Evolutionary conservation across 345 rosid genomes (phyloP).

Genomic region (Eucalyptus cloeziana): DNA sequence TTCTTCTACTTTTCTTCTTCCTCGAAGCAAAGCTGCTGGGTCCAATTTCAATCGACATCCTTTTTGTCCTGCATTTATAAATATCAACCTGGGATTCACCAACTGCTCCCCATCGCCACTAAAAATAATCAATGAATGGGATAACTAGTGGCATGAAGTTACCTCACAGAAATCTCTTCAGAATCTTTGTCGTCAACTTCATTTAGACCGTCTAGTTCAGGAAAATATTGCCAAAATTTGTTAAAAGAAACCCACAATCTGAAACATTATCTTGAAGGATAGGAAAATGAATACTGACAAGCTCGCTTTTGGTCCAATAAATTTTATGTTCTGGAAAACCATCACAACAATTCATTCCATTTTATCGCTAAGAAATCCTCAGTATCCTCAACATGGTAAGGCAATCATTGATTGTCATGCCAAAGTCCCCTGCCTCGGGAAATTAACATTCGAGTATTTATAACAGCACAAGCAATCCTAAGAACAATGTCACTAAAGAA

Average conservation of each 20-base stretch:
- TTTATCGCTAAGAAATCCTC: not conserved
- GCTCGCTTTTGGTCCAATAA: not conserved
- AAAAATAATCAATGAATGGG: not conserved
- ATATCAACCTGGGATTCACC: not conserved
- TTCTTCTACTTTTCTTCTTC: slow-evolving; percentile 68
- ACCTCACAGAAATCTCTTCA: slow-evolving; percentile 43
- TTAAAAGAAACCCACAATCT: not conserved
- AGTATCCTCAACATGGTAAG: not conserved
- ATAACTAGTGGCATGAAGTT: not conserved
- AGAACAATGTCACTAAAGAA: not conserved
- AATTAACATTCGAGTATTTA: not conserved
- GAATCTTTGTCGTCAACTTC: slow-evolving; percentile 32
- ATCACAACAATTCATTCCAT: not conserved
- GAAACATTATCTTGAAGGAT: not conserved
- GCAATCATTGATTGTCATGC: not conserved
- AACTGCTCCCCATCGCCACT: not conserved
- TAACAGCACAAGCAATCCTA: not conserved
- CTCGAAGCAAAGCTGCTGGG: slow-evolving; percentile 62
- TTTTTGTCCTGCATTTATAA: slow-evolving; percentile 50
- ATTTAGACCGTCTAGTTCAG: slow-evolving; percentile 1
- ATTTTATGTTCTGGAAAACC: not conserved
- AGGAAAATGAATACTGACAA: not conserved
- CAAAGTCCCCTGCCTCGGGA: not conserved
- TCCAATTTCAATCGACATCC: slow-evolving; percentile 68
- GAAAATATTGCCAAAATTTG: not conserved